These are phyloP conservation scores for Tuber aestivum DNA, from an alignment of 495 filamentous ascomycete species.

Conservation along the genomic window DNA sequence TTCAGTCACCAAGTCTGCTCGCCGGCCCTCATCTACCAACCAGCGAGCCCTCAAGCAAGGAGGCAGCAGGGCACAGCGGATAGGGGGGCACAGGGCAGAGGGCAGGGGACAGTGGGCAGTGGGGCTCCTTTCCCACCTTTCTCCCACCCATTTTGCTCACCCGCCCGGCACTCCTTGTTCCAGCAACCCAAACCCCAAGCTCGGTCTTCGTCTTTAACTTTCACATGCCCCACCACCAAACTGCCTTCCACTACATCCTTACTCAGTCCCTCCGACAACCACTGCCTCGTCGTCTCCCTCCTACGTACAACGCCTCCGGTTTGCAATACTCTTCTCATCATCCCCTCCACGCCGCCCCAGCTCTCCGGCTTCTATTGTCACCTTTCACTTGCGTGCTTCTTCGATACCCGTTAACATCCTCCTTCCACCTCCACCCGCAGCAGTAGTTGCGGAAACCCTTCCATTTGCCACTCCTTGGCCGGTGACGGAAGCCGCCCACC, in stretches of 20 bases:
- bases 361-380: neutral
- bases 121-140: neutral
- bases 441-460: neutral
- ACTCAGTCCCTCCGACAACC: neutral
- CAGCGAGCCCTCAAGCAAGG: neutral
- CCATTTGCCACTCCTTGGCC: constrained; percentile 14
- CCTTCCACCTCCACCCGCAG: neutral
- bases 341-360: neutral
- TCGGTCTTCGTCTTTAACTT: neutral
- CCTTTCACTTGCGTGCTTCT: neutral
- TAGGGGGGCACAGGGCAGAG: neutral
- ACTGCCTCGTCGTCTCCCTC: neutral
- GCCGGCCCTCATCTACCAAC: neutral
- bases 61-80: no score
- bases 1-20: neutral
- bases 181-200: neutral
- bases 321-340: neutral
- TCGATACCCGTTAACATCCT: neutral
- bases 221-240: neutral
- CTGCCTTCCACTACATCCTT: neutral
- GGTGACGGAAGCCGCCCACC: neutral
- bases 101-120: neutral
- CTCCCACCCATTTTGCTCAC: neutral
- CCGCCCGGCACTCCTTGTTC: neutral
- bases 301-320: neutral